Evolutionary conservation across 2,329 filamentous ascomycete genomes (phyloP).

Genomic region (Aspergillus melleus): DNA sequence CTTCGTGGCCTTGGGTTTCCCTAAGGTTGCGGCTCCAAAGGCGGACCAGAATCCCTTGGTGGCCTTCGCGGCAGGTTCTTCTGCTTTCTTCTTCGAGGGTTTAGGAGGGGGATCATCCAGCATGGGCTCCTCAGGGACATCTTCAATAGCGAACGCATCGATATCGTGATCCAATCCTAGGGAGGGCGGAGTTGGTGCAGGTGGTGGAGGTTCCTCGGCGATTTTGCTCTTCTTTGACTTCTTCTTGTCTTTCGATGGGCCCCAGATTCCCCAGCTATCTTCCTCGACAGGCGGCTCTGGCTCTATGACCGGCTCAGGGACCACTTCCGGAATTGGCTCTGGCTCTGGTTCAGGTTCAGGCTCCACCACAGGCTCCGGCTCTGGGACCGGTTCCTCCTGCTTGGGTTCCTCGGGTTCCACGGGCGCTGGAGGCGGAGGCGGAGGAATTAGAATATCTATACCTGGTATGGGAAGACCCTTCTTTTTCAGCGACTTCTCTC

Average conservation of each 20-base stretch:
- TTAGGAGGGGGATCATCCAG: conserved; percentile 43
- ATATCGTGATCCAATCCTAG: conserved; percentile 45
- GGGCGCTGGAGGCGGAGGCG: conserved; percentile 22
- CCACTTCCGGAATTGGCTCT: conserved; percentile 26
- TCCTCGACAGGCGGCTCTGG: conserved; percentile 24
- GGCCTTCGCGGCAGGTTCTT: conserved; percentile 39
- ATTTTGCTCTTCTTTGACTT: conserved; percentile 49
- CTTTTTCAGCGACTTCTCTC: conserved; percentile 32
- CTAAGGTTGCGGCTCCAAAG: conserved; percentile 39
- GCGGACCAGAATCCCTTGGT: conserved; percentile 46
- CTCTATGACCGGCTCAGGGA: conserved; percentile 8
- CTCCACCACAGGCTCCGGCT: conserved; percentile 23
- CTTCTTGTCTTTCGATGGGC: conserved; percentile 48
- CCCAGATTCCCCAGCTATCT: conserved; percentile 38
- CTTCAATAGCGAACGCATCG: conserved; percentile 24
- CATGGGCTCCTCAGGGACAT: conserved; percentile 35
- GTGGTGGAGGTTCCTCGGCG: conserved; percentile 46
- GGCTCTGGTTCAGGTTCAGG: conserved; percentile 33
- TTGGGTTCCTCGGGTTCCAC: conserved; percentile 21
- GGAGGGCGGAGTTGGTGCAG: conserved; percentile 49
- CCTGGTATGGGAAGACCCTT: conserved; percentile 33
- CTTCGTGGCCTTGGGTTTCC: conserved; percentile 42
- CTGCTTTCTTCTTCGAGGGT: conserved; percentile 39
- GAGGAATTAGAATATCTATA: conserved; percentile 27
- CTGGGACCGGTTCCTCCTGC: conserved; percentile 27